Base-by-base conservation (phyloP, 2,329 filamentous ascomycete species). In the Emergomyces pasteurianus region DNA sequence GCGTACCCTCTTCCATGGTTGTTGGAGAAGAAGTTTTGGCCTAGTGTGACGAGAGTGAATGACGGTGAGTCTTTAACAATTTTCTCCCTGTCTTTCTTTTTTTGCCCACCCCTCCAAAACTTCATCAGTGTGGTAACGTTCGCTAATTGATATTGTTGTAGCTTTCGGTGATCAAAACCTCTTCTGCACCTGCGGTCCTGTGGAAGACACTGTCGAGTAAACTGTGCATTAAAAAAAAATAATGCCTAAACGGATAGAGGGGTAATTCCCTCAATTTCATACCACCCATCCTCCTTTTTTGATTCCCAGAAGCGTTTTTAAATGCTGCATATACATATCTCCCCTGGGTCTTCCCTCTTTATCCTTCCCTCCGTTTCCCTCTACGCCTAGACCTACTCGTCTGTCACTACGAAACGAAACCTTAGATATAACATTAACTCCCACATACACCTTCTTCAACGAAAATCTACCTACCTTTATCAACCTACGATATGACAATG, bases 11-110 rank as follows among this genome's bases (percentile, higher is more conserved):
- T 95, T 64, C 80, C 85, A 0, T 95, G 84, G 76, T 77, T 97
- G 64, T 83, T 84, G 73, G 89, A 96, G 83, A 96, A 95, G 87
- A 97, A 97, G 80, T 96, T 96, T 78, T 97, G 92, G 92, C 92
- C 92, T 0, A 86, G 80, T 42, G 90, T 96, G 16, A 90, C 88
- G 7, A 83, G 92, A 72, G 80, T 96, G 23, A 89, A 97, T 72
- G 92, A 96, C 79, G 83, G 89, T 92, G 75, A 81, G 87, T 80
- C n/a, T 28, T 23, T n/a, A 9, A 1, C 8, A 36, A 36, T 36
- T 9, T 1, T 1, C 34, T 28, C 31, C 12, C 10, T 10, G 34
- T 36, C 28, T 66, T 71, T 58, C 68, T 57, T 7, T 21, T 23
- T 12, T 46, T 46, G 10, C 12, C 21, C 23, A 3, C 47, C 16